Conservation (phyloP, 176 grass and related monocot genomes). For the Oryza rufipogon region DNA sequence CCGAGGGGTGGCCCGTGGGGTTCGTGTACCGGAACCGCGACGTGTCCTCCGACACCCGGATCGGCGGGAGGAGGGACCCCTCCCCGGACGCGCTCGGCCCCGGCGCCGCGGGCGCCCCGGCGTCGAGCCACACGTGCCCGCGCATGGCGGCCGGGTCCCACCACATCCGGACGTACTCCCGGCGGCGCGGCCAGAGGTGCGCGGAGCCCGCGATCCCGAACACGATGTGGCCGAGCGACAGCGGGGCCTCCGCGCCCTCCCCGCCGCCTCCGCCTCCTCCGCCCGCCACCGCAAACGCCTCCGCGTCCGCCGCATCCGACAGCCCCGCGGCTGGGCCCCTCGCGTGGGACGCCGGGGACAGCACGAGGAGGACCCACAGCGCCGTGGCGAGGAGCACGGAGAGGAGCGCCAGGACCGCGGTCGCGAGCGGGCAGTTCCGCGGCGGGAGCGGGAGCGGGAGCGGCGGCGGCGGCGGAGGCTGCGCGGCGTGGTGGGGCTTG, state of each 20-base stretch:
- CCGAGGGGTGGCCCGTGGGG: conserved; percentile 92
- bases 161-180: conserved; percentile 86
- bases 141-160: conserved; percentile 77
- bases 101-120: conserved; percentile 25
- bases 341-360: neutral
- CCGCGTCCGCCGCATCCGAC: conserved; percentile 15
- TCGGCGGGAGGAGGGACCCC: conserved; percentile 52
- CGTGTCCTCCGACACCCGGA: conserved; percentile 94
- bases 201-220: conserved; percentile 94
- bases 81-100: conserved; percentile 44
- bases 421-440: conserved; percentile 33
- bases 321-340: neutral
- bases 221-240: conserved; percentile 69
- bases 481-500: conserved; percentile 48
- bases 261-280: no score
- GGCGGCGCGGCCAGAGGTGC: conserved; percentile 79
- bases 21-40: conserved; percentile 94
- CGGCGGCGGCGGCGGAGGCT: conserved; percentile 35
- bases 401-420: conserved; percentile 41
- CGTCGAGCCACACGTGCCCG: conserved; percentile 81
- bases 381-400: conserved; percentile 47
- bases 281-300: neutral
- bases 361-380: conserved; percentile 49
- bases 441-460: conserved; percentile 47
- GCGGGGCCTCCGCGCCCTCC: conserved; percentile 33